A percentile compares a stretch with the other conserved stretches of the same genome.
Conservation (phyloP, 345 rosid genomes). For the Hibiscus trionum region DNA sequence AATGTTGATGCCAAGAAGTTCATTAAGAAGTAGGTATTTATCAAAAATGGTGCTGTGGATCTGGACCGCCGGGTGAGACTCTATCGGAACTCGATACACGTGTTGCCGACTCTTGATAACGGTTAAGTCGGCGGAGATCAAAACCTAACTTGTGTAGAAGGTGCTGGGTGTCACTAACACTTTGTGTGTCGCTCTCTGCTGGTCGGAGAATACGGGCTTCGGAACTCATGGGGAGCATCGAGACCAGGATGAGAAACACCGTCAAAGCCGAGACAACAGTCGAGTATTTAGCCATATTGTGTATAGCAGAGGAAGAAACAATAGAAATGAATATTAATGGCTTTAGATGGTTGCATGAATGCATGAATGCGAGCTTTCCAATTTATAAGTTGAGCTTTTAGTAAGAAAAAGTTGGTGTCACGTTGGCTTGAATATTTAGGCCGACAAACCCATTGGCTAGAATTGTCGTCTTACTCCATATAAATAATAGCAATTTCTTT, state of each 20-base stretch:
- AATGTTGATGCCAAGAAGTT: neutral
- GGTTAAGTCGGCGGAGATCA: constrained; percentile 11
- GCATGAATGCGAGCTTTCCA: neutral
- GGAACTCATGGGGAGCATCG: neutral
- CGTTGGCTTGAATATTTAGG: constrained; percentile 4
- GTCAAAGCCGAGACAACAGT: neutral
- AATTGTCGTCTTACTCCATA: neutral
- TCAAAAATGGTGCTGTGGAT: constrained; percentile 7
- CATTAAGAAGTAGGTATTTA: no score
- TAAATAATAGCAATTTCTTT: no score
- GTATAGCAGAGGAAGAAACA: neutral
- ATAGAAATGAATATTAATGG: no score
- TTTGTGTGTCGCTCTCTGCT: neutral
- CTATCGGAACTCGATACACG: neutral
- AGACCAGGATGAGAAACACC: constrained; percentile 8
- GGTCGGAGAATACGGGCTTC: constrained; percentile 13
- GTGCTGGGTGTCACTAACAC: neutral
- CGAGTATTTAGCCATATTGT: constrained; percentile 6
- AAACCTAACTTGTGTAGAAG: constrained; percentile 15
- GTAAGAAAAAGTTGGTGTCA: neutral
- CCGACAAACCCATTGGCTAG: neutral
- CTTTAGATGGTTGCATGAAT: neutral
- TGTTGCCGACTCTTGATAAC: neutral
- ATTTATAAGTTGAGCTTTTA: neutral
- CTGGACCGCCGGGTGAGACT: constrained; percentile 10